phyloP scores from a whole-genome alignment of 306 rosid genomes.

The Prunus kanzakura region DNA sequence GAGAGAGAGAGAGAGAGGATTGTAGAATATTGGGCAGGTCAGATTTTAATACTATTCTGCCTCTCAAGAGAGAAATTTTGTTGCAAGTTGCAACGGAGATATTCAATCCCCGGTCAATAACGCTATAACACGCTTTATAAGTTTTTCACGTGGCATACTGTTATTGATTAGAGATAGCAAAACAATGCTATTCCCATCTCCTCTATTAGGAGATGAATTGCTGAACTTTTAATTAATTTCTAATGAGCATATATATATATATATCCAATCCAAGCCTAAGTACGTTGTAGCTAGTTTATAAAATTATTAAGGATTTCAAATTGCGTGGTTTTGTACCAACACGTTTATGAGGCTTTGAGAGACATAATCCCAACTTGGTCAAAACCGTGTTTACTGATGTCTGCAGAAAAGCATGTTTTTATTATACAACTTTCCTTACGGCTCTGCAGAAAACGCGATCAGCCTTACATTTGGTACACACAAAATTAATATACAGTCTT shows the following conservation, averaged over 20 bases:
- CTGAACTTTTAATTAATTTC: background rate
- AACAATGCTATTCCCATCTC: background rate
- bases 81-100: no score
- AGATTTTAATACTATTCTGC: constrained; percentile 15
- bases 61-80: background rate
- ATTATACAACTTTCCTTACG: background rate
- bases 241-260: background rate
- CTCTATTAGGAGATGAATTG: constrained; percentile 11
- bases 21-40: constrained; percentile 64
- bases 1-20: background rate
- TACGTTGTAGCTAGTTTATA: background rate
- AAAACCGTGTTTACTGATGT: constrained; percentile 1
- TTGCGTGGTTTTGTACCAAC: constrained; percentile 40
- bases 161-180: no score
- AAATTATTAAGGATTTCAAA: constrained; percentile 12
- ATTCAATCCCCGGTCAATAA: no score
- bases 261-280: background rate
- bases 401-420: background rate
- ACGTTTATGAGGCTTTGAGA: constrained; percentile 27
- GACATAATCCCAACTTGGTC: constrained; percentile 11
- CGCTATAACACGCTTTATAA: no score
- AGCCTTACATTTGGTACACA: no score
- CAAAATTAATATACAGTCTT: background rate
- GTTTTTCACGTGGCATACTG: no score
- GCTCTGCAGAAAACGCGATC: background rate